Base-by-base conservation (phyloP, 768 basidiomycete species). In the Kwoniella heveanensis region DNA sequence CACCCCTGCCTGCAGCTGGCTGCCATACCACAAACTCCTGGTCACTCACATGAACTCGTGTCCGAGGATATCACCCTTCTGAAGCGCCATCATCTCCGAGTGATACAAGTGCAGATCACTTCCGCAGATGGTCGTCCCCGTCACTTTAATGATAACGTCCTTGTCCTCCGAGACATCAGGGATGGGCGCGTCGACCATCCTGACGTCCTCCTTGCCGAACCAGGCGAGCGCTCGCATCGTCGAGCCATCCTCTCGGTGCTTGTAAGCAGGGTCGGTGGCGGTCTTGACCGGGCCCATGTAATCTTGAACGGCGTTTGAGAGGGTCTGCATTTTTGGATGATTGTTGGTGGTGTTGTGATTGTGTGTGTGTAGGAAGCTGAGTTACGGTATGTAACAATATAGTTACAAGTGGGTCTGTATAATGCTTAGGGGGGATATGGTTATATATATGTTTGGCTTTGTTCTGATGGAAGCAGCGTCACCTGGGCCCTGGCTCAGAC, bases 101-200 rank as follows among this genome's bases (percentile, higher is more conserved):
- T 89, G 86, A 66, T 80, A 78, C 64, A 77, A 53, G 52, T 77
- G 78, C 56, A 81, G 39, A 64, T 81, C 81, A 32, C 85, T 86
- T 5, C 89, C 87, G 67, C 88, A 89, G 52, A 89, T 86, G 19
- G 88, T 91, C 0, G 87, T 86, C 0, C 89, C 89, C 22, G 90
- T 90, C 2, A 90, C 86, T 77, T 86, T 85, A 58, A 91, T 70
- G 58, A 91, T 86, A 56, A 90, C 87, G 68, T 92, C 90, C 57
- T 73, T 69, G 71, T 87, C 84, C n/a, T 86, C 85, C 64, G 90
- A 86, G 70, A 90, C 85, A 60, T 85, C 85, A 1, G 85, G 85
- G 52, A 85, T 81, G 17, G 83, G 82, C 1, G 82, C 82, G 47
- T 85, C 83, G 65, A 84, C 78, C 62, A 85, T 65, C 44, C 78